Evolutionary conservation across 2,329 filamentous ascomycete genomes (phyloP).

Genomic region (Apiospora malaysiana): DNA sequence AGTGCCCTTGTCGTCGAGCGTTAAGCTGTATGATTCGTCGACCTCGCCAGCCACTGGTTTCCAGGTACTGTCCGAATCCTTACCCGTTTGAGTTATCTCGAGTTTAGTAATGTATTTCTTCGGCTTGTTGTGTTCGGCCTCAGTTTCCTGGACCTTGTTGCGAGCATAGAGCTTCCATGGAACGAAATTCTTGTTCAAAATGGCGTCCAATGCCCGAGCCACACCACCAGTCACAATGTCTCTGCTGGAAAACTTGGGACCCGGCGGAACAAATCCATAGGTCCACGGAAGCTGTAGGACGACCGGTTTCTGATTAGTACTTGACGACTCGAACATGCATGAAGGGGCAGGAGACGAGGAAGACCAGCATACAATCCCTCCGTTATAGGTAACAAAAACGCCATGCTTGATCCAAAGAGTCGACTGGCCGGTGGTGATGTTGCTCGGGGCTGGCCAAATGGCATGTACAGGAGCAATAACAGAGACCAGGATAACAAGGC

Average conservation of each 20-base stretch:
- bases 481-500: constrained; percentile 47
- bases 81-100: constrained; percentile 63
- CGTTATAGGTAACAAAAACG: constrained; percentile 64
- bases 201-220: constrained; percentile 64
- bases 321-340: constrained; percentile 26
- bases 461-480: constrained; percentile 52
- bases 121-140: constrained; percentile 57
- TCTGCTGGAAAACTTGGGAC: constrained; percentile 52
- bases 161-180: constrained; percentile 80
- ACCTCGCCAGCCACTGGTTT: constrained; percentile 67
- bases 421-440: constrained; percentile 56
- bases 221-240: constrained; percentile 62
- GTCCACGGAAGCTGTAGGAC: constrained; percentile 54
- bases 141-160: constrained; percentile 61
- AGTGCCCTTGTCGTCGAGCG: constrained; percentile 61
- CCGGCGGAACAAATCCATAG: constrained; percentile 48
- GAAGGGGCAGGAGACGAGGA: constrained; percentile 35
- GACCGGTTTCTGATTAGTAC: constrained; percentile 38
- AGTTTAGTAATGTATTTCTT: constrained; percentile 64
- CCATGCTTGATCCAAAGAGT: constrained; percentile 59
- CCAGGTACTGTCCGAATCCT: constrained; percentile 59
- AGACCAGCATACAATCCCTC: constrained; percentile 58
- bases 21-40: constrained; percentile 78
- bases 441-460: constrained; percentile 63
- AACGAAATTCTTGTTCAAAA: constrained; percentile 73